Conservation (phyloP, 129 eudicot genomes). For the Logfia minima region DNA sequence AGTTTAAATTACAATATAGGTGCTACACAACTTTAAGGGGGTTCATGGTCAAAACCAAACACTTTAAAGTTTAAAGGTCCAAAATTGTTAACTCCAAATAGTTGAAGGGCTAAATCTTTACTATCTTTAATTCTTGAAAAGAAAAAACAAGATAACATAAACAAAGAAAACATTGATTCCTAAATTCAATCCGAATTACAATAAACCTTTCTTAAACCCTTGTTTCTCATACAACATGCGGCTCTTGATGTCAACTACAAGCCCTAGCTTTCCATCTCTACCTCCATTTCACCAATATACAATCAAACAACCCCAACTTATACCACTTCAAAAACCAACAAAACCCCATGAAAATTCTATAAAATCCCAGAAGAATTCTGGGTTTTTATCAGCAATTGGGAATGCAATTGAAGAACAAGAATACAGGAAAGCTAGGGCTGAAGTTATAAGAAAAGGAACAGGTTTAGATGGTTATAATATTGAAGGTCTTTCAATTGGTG, state of each 20-base stretch:
- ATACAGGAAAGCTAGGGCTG: constrained; percentile 89
- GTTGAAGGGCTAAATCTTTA: constrained; percentile 9
- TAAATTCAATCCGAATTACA: not conserved
- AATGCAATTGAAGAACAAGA: constrained; percentile 91
- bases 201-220: constrained; percentile 54
- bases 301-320: constrained; percentile 18
- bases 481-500: constrained; percentile 87
- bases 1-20: not conserved
- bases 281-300: constrained; percentile 34
- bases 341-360: constrained; percentile 18
- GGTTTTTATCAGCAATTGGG: constrained; percentile 81
- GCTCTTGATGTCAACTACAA: constrained; percentile 35
- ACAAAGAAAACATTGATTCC: not conserved
- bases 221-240: constrained; percentile 31
- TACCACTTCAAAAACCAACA: constrained; percentile 23
- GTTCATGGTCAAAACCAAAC: not conserved
- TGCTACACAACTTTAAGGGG: not conserved
- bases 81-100: constrained; percentile 10
- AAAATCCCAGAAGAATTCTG: constrained; percentile 46
- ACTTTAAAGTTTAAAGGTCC: constrained; percentile 3
- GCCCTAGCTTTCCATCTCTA: constrained; percentile 35
- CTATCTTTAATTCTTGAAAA: not conserved
- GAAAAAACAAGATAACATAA: constrained; percentile 30
- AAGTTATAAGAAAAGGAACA: constrained; percentile 63
- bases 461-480: constrained; percentile 64